Evolutionary conservation across 257 asterid genomes (phyloP), one percentile per base, ranked within the genome.

Genomic region (Mitragyna speciosa): DNA sequence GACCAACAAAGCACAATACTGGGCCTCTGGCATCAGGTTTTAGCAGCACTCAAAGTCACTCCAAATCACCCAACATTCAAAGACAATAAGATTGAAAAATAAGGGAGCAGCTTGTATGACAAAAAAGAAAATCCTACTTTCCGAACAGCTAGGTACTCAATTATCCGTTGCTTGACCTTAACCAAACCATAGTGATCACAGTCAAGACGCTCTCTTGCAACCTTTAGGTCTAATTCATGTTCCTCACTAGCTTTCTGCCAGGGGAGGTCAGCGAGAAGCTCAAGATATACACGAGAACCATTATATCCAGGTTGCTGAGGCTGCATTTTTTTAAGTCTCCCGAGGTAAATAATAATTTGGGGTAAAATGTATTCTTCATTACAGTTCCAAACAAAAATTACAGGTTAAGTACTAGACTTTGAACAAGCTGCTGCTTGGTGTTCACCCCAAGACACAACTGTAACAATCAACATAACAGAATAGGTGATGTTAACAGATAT

Each of bases 21-120:
- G 98, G 99, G 80, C 99, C 98, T 88, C 95, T 94, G 17, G 98
- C 97, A 88, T 96, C 98, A 72, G 98, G 97, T 88, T 94, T 96
- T 81, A 96, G 97, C 99, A 94, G 98, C 83, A 88, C 78, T 64
- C 73, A 75, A 81, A 54, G 65, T 82, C 80, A 71, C 76, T 70
- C 66, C 61, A 78, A 72, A 76, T 80, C 45, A 81, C 22, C 73
- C 79, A 69, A n/a, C 58, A 82, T 65, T 73, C 56, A 73, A 66
- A 33, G 56, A 56, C 65, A 56, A 71, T 70, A 31, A 68, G 68
- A 82, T 75, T 56, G 70, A 65, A 67, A 82, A 5, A 80, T 66
- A 75, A 61, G 30, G 74, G 51, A 70, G 73, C 26, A 77, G 76
- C 48, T 20, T 20, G 59, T 49, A 73, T 77, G 33, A 78, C 72